A percentile compares a stretch with the other conserved stretches of the same genome.
phyloP scores from a whole-genome alignment of 1,284 basidiomycete species.

The Porogramme epimiltina region DNA sequence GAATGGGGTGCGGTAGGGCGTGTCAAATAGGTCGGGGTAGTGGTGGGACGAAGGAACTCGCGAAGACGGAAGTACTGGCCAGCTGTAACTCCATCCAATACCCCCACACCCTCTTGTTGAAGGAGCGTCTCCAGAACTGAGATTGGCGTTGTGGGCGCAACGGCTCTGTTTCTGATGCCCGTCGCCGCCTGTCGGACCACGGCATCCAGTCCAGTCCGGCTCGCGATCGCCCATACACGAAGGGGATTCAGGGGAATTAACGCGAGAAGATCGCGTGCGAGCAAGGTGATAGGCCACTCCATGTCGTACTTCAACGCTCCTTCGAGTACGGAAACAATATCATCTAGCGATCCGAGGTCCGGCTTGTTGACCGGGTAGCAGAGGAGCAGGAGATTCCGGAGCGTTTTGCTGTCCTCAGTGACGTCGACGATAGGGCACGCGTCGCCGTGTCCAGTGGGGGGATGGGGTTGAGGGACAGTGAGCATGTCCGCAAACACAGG shows the following conservation, averaged over 20 bases:
- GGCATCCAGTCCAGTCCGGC: conserved; percentile 10
- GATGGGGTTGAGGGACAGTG: conserved; percentile 11
- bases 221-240: conserved; percentile 21
- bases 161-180: not conserved
- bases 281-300: conserved; percentile 5
- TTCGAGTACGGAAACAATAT: conserved; percentile 5
- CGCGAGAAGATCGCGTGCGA: conserved; percentile 7
- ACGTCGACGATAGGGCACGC: conserved; percentile 26
- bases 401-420: conserved; percentile 33
- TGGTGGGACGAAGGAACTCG: conserved; percentile 2
- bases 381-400: conserved; percentile 38
- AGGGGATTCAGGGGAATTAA: conserved; percentile 6
- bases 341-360: not conserved
- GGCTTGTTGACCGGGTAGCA: conserved; percentile 37
- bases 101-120: not conserved
- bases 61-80: conserved; percentile 19
- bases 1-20: not conserved
- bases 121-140: not conserved
- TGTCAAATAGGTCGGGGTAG: not conserved
- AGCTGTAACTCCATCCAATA: conserved; percentile 9
- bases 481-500: conserved; percentile 22
- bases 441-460: not conserved
- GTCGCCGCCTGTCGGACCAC: conserved; percentile 7
- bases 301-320: conserved; percentile 24
- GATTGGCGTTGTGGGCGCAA: not conserved